Evolutionary conservation across 2,329 filamentous ascomycete genomes (phyloP).

Genomic region (Calonectria honghensis): DNA sequence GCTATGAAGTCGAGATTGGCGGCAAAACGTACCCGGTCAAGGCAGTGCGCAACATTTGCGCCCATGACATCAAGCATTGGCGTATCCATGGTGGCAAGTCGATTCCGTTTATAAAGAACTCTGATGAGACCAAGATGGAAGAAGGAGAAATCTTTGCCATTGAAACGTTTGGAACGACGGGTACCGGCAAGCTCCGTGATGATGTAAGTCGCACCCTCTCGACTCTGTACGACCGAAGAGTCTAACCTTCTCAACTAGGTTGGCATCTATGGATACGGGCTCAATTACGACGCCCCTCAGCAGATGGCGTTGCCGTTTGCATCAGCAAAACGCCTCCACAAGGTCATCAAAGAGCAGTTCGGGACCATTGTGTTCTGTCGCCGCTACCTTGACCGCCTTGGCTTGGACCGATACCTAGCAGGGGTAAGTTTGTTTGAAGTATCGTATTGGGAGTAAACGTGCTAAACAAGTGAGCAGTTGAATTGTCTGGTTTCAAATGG

Average conservation of each 20-base stretch:
- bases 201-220: slow-evolving; percentile 71
- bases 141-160: slow-evolving; percentile 95
- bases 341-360: slow-evolving; percentile 77
- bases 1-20: slow-evolving; percentile 88
- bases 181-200: slow-evolving; percentile 86
- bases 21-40: slow-evolving; percentile 87
- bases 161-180: slow-evolving; percentile 94
- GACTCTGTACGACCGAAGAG: fast-evolving
- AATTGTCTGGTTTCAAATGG: slow-evolving; percentile 74
- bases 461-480: slow-evolving; percentile 63
- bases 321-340: slow-evolving; percentile 74
- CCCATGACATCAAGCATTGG: slow-evolving; percentile 90
- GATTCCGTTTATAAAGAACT: slow-evolving; percentile 90
- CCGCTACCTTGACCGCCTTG: slow-evolving; percentile 79
- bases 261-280: slow-evolving; percentile 72
- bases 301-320: slow-evolving; percentile 64
- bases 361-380: slow-evolving; percentile 77
- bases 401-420: slow-evolving; percentile 74
- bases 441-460: fast-evolving
- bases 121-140: slow-evolving; percentile 93
- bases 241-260: slow-evolving; percentile 54
- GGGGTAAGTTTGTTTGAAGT: slow-evolving; percentile 64
- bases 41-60: slow-evolving; percentile 86
- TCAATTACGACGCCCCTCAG: slow-evolving; percentile 61
- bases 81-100: slow-evolving; percentile 92